A percentile compares a stretch with the other conserved stretches of the same genome.
Conservation (phyloP, 2,329 filamentous ascomycete species). For the Cytospora schulzeri region DNA sequence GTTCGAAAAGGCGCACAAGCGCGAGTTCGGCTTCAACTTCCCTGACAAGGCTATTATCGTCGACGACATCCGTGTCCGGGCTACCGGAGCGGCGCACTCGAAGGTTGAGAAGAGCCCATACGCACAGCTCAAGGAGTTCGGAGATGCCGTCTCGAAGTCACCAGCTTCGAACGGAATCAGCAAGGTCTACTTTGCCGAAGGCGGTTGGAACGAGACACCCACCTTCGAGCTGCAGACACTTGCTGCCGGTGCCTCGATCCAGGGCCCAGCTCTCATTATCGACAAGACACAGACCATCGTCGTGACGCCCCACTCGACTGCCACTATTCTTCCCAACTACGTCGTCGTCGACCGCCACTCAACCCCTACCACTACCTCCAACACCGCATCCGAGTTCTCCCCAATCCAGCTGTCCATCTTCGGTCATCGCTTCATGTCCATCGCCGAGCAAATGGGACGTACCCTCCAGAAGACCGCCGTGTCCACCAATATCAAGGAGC, state of each 20-base stretch:
- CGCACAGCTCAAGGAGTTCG: constrained; percentile 12
- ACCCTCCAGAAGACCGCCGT: constrained; percentile 79
- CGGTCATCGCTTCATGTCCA: constrained; percentile 80
- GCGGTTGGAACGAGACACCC: constrained; percentile 52
- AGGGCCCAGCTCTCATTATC: constrained; percentile 68
- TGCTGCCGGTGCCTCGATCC: constrained; percentile 59
- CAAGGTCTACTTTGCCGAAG: constrained; percentile 29
- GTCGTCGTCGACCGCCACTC: constrained; percentile 47
- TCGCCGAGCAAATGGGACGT: constrained; percentile 81
- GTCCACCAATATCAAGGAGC: constrained; percentile 78
- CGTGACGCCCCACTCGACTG: constrained; percentile 60
- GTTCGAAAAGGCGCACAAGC: constrained; percentile 41
- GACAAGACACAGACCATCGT: constrained; percentile 73
- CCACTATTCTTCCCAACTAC: constrained; percentile 45
- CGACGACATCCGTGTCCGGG: constrained; percentile 47
- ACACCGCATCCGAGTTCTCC: constrained; percentile 74
- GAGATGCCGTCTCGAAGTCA: not conserved
- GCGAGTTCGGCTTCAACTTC: constrained; percentile 46
- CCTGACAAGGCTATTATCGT: constrained; percentile 42
- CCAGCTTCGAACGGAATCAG: constrained; percentile 19
- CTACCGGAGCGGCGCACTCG: constrained; percentile 30
- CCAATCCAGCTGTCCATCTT: constrained; percentile 78
- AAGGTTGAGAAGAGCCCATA: constrained; percentile 18
- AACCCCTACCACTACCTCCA: constrained; percentile 58
- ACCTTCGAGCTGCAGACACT: constrained; percentile 70